These are phyloP conservation scores for Nicotiana paniculata DNA, from an alignment of 257 asterid species.

Conservation along the genomic window DNA sequence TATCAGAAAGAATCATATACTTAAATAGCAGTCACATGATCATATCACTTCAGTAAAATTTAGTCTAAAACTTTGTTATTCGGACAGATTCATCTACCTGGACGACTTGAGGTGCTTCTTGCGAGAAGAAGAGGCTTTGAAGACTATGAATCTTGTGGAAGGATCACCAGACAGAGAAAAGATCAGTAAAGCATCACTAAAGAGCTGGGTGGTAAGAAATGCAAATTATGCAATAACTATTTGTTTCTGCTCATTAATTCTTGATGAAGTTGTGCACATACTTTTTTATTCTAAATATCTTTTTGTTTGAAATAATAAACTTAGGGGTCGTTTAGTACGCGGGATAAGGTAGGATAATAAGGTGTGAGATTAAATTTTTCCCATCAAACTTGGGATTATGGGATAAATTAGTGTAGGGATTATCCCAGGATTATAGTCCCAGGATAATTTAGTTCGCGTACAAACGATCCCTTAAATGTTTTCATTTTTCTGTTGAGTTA, in stretches of 20 bases:
- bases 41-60: not conserved
- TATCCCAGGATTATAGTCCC: too few species aligned
- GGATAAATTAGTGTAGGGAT: too few species aligned
- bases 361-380: too few species aligned
- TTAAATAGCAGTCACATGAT: not conserved
- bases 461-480: too few species aligned
- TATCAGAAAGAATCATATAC: not conserved
- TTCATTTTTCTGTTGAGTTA: too few species aligned
- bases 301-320: too few species aligned
- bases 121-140: slow-evolving; percentile 68
- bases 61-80: not conserved
- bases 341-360: too few species aligned
- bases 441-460: too few species aligned
- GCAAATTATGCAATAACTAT: not conserved
- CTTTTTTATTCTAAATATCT: too few species aligned
- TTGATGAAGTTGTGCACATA: not conserved
- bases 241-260: not conserved
- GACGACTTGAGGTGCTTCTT: slow-evolving; percentile 77
- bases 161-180: slow-evolving; percentile 59
- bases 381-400: too few species aligned
- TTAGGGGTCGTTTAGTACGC: too few species aligned
- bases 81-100: slow-evolving; percentile 57
- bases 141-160: slow-evolving; percentile 50
- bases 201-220: slow-evolving; percentile 83
- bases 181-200: slow-evolving; percentile 68